Percentiles rank a stretch among this genome's conserved stretches.
These are phyloP conservation scores for Thalassiosira gravida DNA, from an alignment of 352 stramenopile genomes.

Conservation along the genomic window DNA sequence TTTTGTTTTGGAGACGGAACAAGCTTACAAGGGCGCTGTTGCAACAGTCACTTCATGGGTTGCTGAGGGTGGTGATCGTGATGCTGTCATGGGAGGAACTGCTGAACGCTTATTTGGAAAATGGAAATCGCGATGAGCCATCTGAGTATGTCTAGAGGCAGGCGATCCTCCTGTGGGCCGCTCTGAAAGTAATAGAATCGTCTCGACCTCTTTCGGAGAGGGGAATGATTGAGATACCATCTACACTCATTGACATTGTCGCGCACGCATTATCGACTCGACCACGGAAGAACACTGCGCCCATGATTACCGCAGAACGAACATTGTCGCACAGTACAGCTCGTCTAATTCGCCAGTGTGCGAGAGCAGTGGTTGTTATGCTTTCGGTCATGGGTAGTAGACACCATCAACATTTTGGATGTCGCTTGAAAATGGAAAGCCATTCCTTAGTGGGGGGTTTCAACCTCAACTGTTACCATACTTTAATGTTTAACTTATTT, in stretches of 20 bases:
- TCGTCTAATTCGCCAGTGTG: too few relatives aligned
- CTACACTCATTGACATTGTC: background rate
- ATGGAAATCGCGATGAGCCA: slow-evolving; percentile 60
- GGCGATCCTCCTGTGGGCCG: too few relatives aligned
- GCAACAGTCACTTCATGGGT: slow-evolving; percentile 77
- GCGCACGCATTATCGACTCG: too few relatives aligned
- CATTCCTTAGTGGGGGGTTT: too few relatives aligned
- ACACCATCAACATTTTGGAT: background rate
- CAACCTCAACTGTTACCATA: too few relatives aligned
- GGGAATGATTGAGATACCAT: background rate
- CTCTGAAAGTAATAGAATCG: background rate
- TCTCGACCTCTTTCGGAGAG: background rate
- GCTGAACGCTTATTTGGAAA: slow-evolving; percentile 69
- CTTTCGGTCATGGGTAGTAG: background rate
- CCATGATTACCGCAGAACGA: background rate
- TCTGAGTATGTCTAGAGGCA: too few relatives aligned
- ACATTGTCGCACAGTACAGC: too few relatives aligned
- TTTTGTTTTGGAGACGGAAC: slow-evolving; percentile 74
- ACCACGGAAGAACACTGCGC: background rate
- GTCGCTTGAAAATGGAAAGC: slow-evolving; percentile 1
- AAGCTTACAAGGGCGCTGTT: slow-evolving; percentile 68
- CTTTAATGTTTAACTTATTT: slow-evolving; percentile 21
- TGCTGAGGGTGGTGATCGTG: slow-evolving; percentile 33
- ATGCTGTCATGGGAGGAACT: slow-evolving; percentile 75
- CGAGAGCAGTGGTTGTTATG: background rate